Base-by-base conservation (phyloP, 768 basidiomycete genomes). In the Goffeauzyma gilvescens region DNA sequence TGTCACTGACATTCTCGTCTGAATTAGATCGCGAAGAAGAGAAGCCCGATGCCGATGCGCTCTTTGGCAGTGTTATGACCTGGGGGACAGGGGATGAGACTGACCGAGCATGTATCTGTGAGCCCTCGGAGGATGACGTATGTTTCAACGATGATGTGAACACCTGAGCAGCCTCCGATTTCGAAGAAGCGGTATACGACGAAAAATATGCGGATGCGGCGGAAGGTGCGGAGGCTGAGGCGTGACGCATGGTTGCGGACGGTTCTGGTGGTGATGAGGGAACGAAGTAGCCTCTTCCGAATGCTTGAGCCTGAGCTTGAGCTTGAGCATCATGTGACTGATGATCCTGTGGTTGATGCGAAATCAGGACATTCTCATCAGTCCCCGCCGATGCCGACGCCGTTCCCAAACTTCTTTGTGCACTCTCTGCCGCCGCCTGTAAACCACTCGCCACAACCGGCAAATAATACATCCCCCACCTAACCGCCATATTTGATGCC, bases 401-500 rank as follows among this genome's bases (percentile, higher is more conserved):
- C 8, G n/a, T 30, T 2, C 20, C 14, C 38, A 7, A n/a, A n/a
- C n/a, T n/a, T n/a, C n/a, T n/a, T n/a, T n/a, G n/a, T n/a, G n/a
- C n/a, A n/a, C n/a, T n/a, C n/a, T n/a, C n/a, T n/a, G n/a, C n/a
- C n/a, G n/a, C n/a, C n/a, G n/a, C n/a, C 9, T 4, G 26, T 13
- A 28, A 28, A 30, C 10, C 23, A 32, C 7, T 10, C 8, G 37
- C 33, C 32, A 24, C 25, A 7, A 36, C 12, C 14, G 26, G 22
- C 12, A 9, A 18, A 5, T 10, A 41, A 28, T 22, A 18, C 12
- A 38, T 22, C 7, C 12, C 18, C 22, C 24, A 18, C 53, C 61
- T 53, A 43, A 57, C 61, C 49, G 50, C 58, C 59, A 43, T 63
- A 61, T 31, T 50, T 48, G 4, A 46, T 41, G 58, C 39, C 8